These are phyloP conservation scores for Centella asiatica DNA, from an alignment of 129 eudicot species.

Conservation along the genomic window DNA sequence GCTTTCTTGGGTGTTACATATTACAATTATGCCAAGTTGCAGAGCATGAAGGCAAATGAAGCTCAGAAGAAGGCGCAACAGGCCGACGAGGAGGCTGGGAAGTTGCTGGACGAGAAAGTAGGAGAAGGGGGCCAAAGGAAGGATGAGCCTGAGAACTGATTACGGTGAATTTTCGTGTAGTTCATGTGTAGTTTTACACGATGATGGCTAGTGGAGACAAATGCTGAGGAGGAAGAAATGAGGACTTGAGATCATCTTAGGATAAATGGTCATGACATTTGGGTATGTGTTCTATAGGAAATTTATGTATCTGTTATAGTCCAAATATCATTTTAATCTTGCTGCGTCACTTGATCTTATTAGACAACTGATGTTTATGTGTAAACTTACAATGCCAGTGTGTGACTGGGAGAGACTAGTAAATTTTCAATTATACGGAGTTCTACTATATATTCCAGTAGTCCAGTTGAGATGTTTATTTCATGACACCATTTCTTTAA, in stretches of 20 bases:
- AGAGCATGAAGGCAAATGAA: constrained; percentile 61
- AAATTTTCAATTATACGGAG: neutral
- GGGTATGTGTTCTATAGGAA: constrained; percentile 14
- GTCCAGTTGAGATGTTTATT: constrained; percentile 7
- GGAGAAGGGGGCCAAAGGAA: constrained; percentile 31
- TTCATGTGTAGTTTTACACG: neutral
- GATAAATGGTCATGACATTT: too few relatives aligned
- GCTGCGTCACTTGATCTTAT: constrained; percentile 12
- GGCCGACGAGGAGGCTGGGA: constrained; percentile 61
- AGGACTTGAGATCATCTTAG: too few relatives aligned
- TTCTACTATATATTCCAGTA: neutral
- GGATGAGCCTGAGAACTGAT: constrained; percentile 37
- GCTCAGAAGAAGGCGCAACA: constrained; percentile 45
- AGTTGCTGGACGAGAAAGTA: constrained; percentile 48
- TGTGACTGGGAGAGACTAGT: constrained; percentile 13
- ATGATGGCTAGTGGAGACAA: constrained; percentile 1
- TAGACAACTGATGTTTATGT: constrained; percentile 14
- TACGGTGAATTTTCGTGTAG: neutral
- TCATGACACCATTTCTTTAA: neutral
- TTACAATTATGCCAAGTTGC: constrained; percentile 58
- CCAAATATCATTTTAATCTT: constrained; percentile 4
- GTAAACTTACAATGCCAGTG: constrained; percentile 12
- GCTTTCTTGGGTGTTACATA: constrained; percentile 72
- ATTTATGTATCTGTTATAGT: constrained; percentile 1
- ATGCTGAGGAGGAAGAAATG: constrained; percentile 16